These are phyloP conservation scores for Gracilaria domingensis DNA, from an alignment of 23 red algal genomes.

Conservation along the genomic window DNA sequence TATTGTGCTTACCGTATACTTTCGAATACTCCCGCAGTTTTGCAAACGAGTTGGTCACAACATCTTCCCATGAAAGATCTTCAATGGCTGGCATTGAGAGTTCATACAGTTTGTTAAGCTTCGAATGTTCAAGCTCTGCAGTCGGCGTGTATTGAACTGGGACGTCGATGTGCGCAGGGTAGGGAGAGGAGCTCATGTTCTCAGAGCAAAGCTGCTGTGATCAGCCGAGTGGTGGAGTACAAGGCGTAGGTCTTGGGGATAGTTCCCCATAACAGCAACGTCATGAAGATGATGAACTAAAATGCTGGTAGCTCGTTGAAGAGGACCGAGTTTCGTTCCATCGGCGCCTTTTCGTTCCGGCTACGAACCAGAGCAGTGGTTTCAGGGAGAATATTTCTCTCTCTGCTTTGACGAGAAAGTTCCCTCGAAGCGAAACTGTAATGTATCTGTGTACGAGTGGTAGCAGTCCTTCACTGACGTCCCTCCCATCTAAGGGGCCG, in stretches of 20 bases:
- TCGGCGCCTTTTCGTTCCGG: not conserved
- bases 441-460: not conserved
- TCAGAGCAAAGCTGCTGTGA: not conserved
- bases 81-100: constrained; percentile 11
- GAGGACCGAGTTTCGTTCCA: not conserved
- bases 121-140: not conserved
- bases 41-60: not conserved
- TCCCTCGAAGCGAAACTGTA: not conserved
- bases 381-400: not conserved
- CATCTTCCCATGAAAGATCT: constrained; percentile 33
- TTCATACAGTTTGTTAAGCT: constrained; percentile 16
- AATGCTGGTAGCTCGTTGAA: not conserved
- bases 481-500: too few relatives aligned
- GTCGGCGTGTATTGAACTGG: constrained; percentile 24
- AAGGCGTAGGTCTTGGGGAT: too few relatives aligned
- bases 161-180: constrained; percentile 10
- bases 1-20: constrained; percentile 24
- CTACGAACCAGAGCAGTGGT: not conserved
- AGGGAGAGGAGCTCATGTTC: not conserved
- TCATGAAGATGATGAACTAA: not conserved
- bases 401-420: not conserved
- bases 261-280: too few relatives aligned
- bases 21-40: constrained; percentile 11
- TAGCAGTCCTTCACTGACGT: not conserved
- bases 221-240: not conserved